Evolutionary conservation across 495 filamentous ascomycete genomes (phyloP).

Genomic region (Elasticomyces elasticus): DNA sequence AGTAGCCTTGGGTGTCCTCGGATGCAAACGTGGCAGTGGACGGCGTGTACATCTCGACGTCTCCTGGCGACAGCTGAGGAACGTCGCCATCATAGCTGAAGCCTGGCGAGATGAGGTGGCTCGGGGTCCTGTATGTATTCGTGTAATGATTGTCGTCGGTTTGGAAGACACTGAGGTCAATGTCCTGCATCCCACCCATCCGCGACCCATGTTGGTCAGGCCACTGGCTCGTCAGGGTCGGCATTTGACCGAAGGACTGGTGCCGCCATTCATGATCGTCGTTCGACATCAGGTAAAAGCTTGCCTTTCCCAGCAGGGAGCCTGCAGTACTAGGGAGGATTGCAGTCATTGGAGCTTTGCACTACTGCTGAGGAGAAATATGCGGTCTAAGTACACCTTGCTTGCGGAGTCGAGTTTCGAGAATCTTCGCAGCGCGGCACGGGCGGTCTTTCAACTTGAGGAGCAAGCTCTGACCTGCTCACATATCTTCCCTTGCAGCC

Average conservation of each 20-base stretch:
- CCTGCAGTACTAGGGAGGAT: not conserved
- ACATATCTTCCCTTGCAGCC: not conserved
- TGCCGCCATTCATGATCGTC: not conserved
- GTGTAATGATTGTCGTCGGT: not conserved
- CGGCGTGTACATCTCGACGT: conserved; percentile 5
- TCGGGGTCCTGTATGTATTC: not conserved
- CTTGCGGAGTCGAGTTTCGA: not conserved
- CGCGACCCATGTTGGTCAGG: not conserved
- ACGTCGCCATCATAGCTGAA: not conserved
- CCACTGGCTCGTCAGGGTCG: conserved; percentile 8
- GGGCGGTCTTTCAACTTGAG: not conserved
- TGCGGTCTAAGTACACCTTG: not conserved
- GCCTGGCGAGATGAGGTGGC: not conserved
- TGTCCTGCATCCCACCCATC: conserved; percentile 13
- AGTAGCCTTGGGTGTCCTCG: not conserved
- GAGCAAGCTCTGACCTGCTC: not conserved
- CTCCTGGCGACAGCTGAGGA: not conserved
- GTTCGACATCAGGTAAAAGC: not conserved
- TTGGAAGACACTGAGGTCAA: conserved; percentile 10
- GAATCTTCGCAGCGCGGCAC: not conserved
- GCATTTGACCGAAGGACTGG: not conserved
- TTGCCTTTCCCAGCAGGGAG: not conserved
- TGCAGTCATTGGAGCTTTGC: not conserved
- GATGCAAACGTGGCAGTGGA: not conserved
- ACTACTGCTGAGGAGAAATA: not conserved